A percentile compares a stretch with the other conserved stretches of the same genome.
These are phyloP conservation scores for Eimeria nieschulzi DNA, from an alignment of 169 alveolate genomes.

Conservation along the genomic window DNA sequence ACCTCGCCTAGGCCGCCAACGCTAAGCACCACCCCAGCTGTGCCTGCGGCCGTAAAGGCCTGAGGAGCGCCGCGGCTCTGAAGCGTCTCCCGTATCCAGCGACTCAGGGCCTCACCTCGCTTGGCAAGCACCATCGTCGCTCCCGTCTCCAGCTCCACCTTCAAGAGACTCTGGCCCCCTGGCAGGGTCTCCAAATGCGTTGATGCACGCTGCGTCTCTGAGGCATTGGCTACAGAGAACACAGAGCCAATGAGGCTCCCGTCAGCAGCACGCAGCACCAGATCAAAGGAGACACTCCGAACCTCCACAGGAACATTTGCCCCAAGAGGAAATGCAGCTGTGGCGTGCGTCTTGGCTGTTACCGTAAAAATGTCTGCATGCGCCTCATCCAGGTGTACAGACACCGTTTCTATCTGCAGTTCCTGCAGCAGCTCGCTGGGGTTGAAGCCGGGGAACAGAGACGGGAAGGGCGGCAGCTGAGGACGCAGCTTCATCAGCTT, in stretches of 20 bases:
- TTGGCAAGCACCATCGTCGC: background rate
- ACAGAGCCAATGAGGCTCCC: background rate
- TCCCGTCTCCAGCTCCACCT: background rate
- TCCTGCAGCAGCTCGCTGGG: background rate
- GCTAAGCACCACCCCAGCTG: background rate
- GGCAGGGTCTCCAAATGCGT: background rate
- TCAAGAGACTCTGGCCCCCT: background rate
- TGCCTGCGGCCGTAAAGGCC: background rate
- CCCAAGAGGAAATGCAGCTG: slow-evolving; percentile 5
- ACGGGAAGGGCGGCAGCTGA: background rate
- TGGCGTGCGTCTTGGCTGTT: background rate
- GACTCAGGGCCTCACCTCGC: background rate
- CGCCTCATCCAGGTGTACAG: slow-evolving; percentile 31
- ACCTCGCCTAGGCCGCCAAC: background rate
- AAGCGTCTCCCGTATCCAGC: slow-evolving; percentile 7
- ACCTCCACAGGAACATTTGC: background rate
- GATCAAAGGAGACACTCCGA: background rate
- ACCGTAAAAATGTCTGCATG: background rate
- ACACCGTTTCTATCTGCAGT: background rate
- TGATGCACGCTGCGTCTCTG: slow-evolving; percentile 14
- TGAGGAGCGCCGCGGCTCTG: slow-evolving; percentile 2
- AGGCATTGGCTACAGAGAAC: background rate
- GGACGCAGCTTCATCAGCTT: background rate
- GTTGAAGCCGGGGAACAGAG: background rate
- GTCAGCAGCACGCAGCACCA: background rate